A percentile compares a stretch with the other conserved stretches of the same genome.
Evolutionary conservation across 2,329 filamentous ascomycete species (phyloP).

Genomic region (Fusarium mangiferae): DNA sequence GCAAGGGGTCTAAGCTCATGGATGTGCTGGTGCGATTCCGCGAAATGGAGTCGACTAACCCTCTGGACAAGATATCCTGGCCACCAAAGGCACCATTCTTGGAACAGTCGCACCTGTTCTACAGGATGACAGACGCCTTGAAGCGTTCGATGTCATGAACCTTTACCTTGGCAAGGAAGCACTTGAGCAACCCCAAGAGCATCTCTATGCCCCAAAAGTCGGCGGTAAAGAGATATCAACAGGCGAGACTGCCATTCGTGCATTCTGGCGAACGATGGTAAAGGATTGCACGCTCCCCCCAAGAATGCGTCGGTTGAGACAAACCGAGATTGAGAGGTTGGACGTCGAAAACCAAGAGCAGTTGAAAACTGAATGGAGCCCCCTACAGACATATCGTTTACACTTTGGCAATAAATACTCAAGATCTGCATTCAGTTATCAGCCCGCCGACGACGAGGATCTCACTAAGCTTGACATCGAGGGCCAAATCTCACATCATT

Average conservation of each 20-base stretch:
- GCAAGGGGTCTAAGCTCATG: background rate
- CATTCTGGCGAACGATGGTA: conserved; percentile 16
- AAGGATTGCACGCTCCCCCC: conserved; percentile 14
- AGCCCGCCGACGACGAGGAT: background rate
- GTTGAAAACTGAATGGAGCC: background rate
- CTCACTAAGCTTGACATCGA: background rate
- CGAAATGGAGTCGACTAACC: background rate
- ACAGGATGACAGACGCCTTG: rapidly evolving
- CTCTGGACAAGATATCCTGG: conserved; percentile 12
- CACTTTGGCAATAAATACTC: background rate
- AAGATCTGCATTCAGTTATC: background rate
- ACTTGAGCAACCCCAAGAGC: rapidly evolving
- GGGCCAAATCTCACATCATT: background rate
- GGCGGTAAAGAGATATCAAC: background rate
- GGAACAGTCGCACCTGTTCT: background rate
- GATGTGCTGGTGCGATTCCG: conserved; percentile 17
- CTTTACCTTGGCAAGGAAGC: background rate
- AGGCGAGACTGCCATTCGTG: background rate
- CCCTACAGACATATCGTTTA: background rate
- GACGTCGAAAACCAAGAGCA: background rate
- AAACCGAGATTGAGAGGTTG: background rate
- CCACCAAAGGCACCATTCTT: background rate
- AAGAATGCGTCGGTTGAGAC: conserved; percentile 1
- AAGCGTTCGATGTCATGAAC: background rate
- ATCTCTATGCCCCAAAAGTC: background rate